phyloP scores from a whole-genome alignment of 2,329 filamentous ascomycete genomes.

The Aspergillus transmontanensis region DNA sequence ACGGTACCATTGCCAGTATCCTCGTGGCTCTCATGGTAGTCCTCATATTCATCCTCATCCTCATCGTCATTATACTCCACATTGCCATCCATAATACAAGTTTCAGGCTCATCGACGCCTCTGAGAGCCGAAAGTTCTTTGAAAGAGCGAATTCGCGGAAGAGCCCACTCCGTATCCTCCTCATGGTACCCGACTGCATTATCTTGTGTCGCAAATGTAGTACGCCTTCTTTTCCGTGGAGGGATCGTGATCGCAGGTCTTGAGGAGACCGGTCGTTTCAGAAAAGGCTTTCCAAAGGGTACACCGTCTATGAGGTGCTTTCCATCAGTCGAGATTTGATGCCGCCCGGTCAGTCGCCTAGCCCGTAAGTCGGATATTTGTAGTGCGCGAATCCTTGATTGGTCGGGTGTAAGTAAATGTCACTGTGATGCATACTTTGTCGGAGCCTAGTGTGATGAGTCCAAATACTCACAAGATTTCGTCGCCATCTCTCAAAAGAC shows the following conservation, averaged over 20 bases:
- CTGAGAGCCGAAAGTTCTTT: slow-evolving; percentile 30
- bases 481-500: slow-evolving; percentile 78
- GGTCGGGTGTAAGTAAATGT: neutral
- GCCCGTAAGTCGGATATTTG: slow-evolving; percentile 72
- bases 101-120: slow-evolving; percentile 6
- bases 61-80: slow-evolving; percentile 31
- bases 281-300: slow-evolving; percentile 74
- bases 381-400: slow-evolving; percentile 72
- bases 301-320: slow-evolving; percentile 83
- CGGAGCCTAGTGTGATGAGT: no score
- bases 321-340: slow-evolving; percentile 79
- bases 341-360: slow-evolving; percentile 72
- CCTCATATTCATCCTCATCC: slow-evolving; percentile 32
- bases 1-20: slow-evolving; percentile 40
- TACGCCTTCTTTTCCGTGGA: slow-evolving; percentile 68
- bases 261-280: slow-evolving; percentile 58
- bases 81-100: slow-evolving; percentile 23
- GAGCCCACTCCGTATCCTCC: slow-evolving; percentile 37
- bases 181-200: slow-evolving; percentile 29
- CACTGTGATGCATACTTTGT: neutral
- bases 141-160: slow-evolving; percentile 15
- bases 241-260: slow-evolving; percentile 72
- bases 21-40: slow-evolving; percentile 24
- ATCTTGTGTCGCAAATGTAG: slow-evolving; percentile 32
- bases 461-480: slow-evolving; percentile 68